Evolutionary conservation across 371 early-diverging fungal species (phyloP), one percentile per base, ranked within the genome.

Genomic region (Apophysomyces variabilis): DNA sequence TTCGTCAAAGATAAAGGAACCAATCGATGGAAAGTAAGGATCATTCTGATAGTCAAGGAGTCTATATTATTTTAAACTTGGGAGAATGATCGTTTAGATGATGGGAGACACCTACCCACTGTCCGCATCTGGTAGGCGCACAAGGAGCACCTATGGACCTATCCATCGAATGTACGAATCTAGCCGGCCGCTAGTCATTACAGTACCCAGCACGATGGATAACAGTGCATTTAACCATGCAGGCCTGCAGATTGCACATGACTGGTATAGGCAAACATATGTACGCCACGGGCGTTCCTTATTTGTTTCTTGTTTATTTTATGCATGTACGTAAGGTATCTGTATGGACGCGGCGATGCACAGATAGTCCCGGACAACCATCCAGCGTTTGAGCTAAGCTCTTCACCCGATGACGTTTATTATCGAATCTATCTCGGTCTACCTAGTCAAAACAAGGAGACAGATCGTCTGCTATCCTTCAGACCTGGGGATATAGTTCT

Each of bases 321-420:
- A 8, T 5, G 5, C 9, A 50, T 8, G 21, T 18, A 16, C 1
- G 3, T 5, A 9, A 50, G 54, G 54, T 88, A 85, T 66, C 62
- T 87, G 7, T 88, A 82, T 59, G 88, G 86, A 6, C 65, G 85
- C 12, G 88, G 88, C 5, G 85, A 86, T 44, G 75, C 89, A 0
- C 73, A 80, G 54, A 85, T 88, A 60, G n/a, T 88, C 7, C 47
- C 74, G 8, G 66, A 79, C 12, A 77, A 79, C 1, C 77, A 82
- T 61, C 13, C n/a, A 18, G 21, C 16, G 11, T 50, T 21, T 11
- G 9, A 21, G 4, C 21, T 0, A 0, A 50, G 21, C 2, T 9
- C 9, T 7, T 21, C 18, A 1, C 8, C 16, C 26, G 26, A 18
- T 38, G 39, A 26, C 1, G 7, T 61, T 11, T 58, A 43, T 13